A percentile compares a stretch with the other conserved stretches of the same genome.
Conservation (phyloP, 129 eudicot genomes). For the Escallonia herrerae region DNA sequence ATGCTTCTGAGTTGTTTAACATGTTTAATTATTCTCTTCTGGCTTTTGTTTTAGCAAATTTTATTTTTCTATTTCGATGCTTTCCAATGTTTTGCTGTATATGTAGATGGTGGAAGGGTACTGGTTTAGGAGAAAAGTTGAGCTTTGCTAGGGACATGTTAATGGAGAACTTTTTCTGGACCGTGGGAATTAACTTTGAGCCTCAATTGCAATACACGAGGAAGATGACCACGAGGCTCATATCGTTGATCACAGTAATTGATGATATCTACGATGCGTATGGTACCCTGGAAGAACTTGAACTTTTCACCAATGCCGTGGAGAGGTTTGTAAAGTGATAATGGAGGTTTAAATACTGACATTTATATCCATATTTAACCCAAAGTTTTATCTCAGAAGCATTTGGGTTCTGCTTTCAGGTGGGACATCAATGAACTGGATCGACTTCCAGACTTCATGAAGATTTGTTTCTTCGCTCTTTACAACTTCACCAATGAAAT, state of each 20-base stretch:
- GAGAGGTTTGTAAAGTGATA: conserved; percentile 26
- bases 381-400: background rate
- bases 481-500: conserved; percentile 46
- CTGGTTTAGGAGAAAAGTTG: conserved; percentile 24
- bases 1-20: too few species aligned
- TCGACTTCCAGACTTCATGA: conserved; percentile 45
- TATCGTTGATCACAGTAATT: conserved; percentile 18
- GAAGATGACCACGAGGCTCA: conserved; percentile 18
- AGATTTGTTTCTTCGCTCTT: conserved; percentile 44
- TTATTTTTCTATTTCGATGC: background rate
- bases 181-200: conserved; percentile 21
- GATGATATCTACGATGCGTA: conserved; percentile 56
- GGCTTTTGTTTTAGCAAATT: background rate
- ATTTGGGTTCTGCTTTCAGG: conserved; percentile 10
- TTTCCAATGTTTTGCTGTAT: too few species aligned
- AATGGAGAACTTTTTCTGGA: conserved; percentile 39
- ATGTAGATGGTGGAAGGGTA: conserved; percentile 44
- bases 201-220: conserved; percentile 19
- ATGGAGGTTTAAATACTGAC: background rate
- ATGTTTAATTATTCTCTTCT: background rate
- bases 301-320: conserved; percentile 23
- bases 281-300: conserved; percentile 44
- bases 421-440: conserved; percentile 52
- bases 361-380: background rate
- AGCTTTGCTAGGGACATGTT: conserved; percentile 38